These are phyloP conservation scores for Inga leiocalycina DNA, from an alignment of 306 rosid species.

Conservation along the genomic window DNA sequence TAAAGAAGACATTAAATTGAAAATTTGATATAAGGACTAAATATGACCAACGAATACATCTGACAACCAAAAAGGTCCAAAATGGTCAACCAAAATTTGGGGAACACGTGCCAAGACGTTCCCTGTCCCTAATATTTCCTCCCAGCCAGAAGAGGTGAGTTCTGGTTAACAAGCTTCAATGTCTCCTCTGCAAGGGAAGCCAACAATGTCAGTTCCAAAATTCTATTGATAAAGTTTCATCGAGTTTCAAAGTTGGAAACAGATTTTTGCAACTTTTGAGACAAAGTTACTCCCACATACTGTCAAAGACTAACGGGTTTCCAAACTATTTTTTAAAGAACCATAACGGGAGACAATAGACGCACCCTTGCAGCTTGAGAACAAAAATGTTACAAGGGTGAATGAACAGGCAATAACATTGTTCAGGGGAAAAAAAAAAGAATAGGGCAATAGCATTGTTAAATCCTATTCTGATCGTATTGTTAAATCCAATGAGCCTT, in stretches of 20 bases:
- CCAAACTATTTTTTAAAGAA: background rate
- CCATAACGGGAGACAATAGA: background rate
- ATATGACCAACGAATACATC: background rate
- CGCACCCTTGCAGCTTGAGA: background rate
- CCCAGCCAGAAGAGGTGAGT: constrained; percentile 5
- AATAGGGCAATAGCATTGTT: background rate
- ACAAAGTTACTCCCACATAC: background rate
- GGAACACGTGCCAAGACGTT: background rate
- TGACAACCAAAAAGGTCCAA: background rate
- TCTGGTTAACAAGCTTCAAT: constrained; percentile 34
- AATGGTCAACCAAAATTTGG: background rate
- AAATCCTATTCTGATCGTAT: background rate
- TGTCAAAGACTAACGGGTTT: background rate
- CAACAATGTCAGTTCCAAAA: constrained; percentile 25
- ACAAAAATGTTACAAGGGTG: background rate
- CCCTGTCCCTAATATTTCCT: constrained; percentile 11
- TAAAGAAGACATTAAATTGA: background rate
- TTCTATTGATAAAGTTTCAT: constrained; percentile 1
- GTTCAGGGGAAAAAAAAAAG: background rate
- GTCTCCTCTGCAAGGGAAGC: constrained; percentile 57
- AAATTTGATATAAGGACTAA: background rate
- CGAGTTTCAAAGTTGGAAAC: background rate
- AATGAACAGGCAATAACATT: background rate
- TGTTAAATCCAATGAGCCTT: too few species aligned
- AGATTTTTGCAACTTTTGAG: too few species aligned